Percentiles rank a stretch among this genome's conserved stretches.
phyloP scores from a whole-genome alignment of 2,329 filamentous ascomycete species.

The Epichloe hybrida region DNA sequence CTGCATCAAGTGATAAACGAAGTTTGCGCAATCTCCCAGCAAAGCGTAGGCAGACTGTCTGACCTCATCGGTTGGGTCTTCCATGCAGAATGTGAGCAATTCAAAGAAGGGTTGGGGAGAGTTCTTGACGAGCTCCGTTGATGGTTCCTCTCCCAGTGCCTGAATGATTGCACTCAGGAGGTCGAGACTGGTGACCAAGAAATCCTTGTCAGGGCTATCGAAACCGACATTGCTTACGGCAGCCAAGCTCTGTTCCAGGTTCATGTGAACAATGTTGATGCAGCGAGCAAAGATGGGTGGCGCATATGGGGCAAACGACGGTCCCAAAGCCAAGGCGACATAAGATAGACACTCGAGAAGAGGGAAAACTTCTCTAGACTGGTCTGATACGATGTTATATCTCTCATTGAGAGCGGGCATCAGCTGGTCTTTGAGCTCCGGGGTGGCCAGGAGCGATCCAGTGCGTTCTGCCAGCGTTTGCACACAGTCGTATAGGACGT shows the following conservation, averaged over 20 bases:
- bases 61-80: constrained; percentile 81
- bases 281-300: constrained; percentile 77
- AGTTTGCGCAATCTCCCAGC: constrained; percentile 87
- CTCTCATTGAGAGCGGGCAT: constrained; percentile 88
- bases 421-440: constrained; percentile 66
- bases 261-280: constrained; percentile 80
- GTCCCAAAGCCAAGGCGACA: constrained; percentile 73
- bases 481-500: constrained; percentile 95
- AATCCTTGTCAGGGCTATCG: constrained; percentile 88
- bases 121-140: constrained; percentile 59
- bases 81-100: constrained; percentile 81
- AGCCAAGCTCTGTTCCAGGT: constrained; percentile 67
- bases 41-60: constrained; percentile 92
- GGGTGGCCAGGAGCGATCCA: constrained; percentile 61
- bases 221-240: constrained; percentile 53
- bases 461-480: constrained; percentile 92
- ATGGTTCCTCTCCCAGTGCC: constrained; percentile 61
- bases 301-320: constrained; percentile 73
- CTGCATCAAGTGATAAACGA: constrained; percentile 71
- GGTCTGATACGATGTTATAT: constrained; percentile 76
- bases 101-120: constrained; percentile 82
- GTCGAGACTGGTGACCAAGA: constrained; percentile 87
- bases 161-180: constrained; percentile 88
- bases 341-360: constrained; percentile 94
- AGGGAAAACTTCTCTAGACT: constrained; percentile 87